Conservation (phyloP, 805 yeast species). For the Cyberlindnera subsufficiens region DNA sequence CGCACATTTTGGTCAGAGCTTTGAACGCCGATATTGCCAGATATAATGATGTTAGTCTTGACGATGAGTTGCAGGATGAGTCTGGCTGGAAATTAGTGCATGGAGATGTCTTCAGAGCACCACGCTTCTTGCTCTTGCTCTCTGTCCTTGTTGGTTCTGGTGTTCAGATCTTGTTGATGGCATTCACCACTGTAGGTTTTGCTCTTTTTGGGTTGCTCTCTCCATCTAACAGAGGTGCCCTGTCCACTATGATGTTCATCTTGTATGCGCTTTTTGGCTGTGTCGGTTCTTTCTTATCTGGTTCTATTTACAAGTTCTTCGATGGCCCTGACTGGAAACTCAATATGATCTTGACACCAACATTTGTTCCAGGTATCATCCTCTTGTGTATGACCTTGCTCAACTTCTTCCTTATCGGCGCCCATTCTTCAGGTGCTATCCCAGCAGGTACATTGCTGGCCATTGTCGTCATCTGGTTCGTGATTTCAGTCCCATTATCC, state of each 20-base stretch:
- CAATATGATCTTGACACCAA: conserved; percentile 78
- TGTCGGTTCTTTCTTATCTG: conserved; percentile 83
- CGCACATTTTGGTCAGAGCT: conserved; percentile 72
- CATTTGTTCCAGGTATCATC: conserved; percentile 75
- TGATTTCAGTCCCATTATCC: conserved; percentile 79
- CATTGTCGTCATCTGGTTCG: conserved; percentile 77
- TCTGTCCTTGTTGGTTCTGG: conserved; percentile 89
- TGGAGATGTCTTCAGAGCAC: conserved; percentile 92
- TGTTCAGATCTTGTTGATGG: conserved; percentile 73
- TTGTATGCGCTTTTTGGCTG: conserved; percentile 76
- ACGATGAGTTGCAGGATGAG: conserved; percentile 84
- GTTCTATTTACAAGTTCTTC: conserved; percentile 79
- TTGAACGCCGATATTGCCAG: conserved; percentile 79
- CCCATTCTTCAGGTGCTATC: conserved; percentile 86
- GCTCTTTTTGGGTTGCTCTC: conserved; percentile 87
- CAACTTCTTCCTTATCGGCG: conserved; percentile 77
- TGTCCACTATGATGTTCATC: conserved; percentile 84
- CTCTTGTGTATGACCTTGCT: conserved; percentile 59
- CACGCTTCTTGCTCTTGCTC: conserved; percentile 59
- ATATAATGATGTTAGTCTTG: conserved; percentile 85
- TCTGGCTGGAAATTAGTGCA: conserved; percentile 96
- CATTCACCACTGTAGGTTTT: conserved; percentile 63
- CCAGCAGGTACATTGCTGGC: conserved; percentile 88
- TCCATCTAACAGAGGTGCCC: conserved; percentile 91
- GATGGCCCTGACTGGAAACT: conserved; percentile 90